These are phyloP conservation scores for Paratinospora sagittata DNA, from an alignment of 164 flowering plant genomes.

Conservation along the genomic window DNA sequence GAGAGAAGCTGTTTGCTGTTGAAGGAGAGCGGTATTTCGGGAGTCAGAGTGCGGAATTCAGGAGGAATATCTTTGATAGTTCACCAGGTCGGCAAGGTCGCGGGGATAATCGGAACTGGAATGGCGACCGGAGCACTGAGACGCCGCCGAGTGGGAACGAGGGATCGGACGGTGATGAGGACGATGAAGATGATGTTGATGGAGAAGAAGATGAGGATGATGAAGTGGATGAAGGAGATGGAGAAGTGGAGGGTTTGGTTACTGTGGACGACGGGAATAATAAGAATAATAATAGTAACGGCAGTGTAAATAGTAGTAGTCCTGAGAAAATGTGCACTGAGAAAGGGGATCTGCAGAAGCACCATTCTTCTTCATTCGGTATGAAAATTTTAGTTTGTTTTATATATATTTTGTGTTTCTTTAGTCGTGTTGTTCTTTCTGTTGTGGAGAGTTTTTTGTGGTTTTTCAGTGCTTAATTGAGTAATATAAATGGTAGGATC, in stretches of 20 bases:
- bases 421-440: neutral
- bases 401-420: neutral
- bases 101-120: slow-evolving; percentile 33
- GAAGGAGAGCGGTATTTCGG: slow-evolving; percentile 32
- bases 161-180: slow-evolving; percentile 40
- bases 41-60: slow-evolving; percentile 24
- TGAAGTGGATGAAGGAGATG: slow-evolving; percentile 40
- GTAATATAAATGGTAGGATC: slow-evolving; percentile 22
- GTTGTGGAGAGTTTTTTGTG: neutral
- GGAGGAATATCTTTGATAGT: slow-evolving; percentile 18
- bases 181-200: slow-evolving; percentile 40
- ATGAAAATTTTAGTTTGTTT: slow-evolving; percentile 6
- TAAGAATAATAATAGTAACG: slow-evolving; percentile 25
- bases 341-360: slow-evolving; percentile 28
- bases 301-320: slow-evolving; percentile 26
- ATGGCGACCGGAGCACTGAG: slow-evolving; percentile 18
- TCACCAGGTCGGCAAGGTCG: slow-evolving; percentile 9
- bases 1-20: slow-evolving; percentile 34
- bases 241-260: slow-evolving; percentile 31
- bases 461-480: neutral
- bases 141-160: slow-evolving; percentile 28
- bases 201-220: slow-evolving; percentile 49
- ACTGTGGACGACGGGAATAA: slow-evolving; percentile 18
- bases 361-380: slow-evolving; percentile 42
- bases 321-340: slow-evolving; percentile 32